Percentiles rank a stretch among this genome's conserved stretches.
Conservation (phyloP, 1,139 yeast species). For the Candida albicans region DNA sequence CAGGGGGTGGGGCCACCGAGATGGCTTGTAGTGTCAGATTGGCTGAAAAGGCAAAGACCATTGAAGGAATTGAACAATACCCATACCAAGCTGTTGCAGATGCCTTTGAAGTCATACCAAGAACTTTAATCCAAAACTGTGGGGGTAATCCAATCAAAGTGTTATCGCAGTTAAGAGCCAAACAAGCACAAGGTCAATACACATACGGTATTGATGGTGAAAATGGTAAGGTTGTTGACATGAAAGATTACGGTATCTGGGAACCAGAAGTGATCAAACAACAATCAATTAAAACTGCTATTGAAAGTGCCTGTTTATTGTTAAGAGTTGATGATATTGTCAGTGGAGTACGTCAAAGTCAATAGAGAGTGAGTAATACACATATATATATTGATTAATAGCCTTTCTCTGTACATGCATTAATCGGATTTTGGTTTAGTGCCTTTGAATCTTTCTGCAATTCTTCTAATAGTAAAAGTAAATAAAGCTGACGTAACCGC, state of each 20-base stretch:
- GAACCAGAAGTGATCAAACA: slow-evolving; percentile 98
- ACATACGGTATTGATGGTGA: slow-evolving; percentile 96
- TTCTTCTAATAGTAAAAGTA: slow-evolving; percentile 21
- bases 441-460: slow-evolving; percentile 24
- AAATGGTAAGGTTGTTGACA: slow-evolving; percentile 88
- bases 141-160: slow-evolving; percentile 95
- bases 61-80: slow-evolving; percentile 97
- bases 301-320: slow-evolving; percentile 93
- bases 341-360: slow-evolving; percentile 74
- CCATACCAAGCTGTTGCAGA: slow-evolving; percentile 99
- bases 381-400: neutral
- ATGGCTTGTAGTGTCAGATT: slow-evolving; percentile 94
- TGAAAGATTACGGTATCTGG: slow-evolving; percentile 96
- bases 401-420: neutral
- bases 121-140: slow-evolving; percentile 94
- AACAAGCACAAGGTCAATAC: slow-evolving; percentile 85
- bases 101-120: slow-evolving; percentile 97
- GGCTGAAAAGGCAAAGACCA: slow-evolving; percentile 85
- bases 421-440: slow-evolving; percentile 14
- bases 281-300: slow-evolving; percentile 94
- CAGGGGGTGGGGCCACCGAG: slow-evolving; percentile 99
- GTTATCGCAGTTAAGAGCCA: slow-evolving; percentile 88
- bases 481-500: slow-evolving; percentile 35
- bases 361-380: slow-evolving; percentile 1
- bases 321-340: slow-evolving; percentile 97